Evolutionary conservation across 192 early-diverging fungal species (phyloP), one percentile per base, ranked within the genome.

Genomic region (Bifiguratus adelaidae): DNA sequence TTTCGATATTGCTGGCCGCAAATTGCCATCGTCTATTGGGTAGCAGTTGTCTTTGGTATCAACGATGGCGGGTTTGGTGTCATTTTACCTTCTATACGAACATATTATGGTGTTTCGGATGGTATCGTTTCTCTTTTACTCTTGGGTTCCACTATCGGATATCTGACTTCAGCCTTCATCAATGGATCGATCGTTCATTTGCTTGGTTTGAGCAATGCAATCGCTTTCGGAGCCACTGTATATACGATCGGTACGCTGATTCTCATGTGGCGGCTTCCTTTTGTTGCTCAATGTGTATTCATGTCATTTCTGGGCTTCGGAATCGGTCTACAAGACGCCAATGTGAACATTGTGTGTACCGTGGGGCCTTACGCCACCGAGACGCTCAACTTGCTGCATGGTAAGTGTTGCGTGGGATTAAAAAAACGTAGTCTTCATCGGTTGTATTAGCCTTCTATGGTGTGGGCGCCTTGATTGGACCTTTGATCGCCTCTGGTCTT

Each of bases 321-420:
- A 18, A 22, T 51, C 4, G 56, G 47, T 9, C 34, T 65, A 19
- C 21, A 58, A 27, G 62, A 65, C 37, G 62, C 56, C 12, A 56
- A 33, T 38, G 42, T 53, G 19, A 65, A 65, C 22, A 56, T 65
- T 4, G 52, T 47, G 22, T 28, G 30, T 7, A 52, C 62, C 25
- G 49, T 35, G 13, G 8, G 58, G 32, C 62, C 62, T 12, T 42
- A 58, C 15, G 56, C 52, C 16, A 65, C 62, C 0, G 27, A 51
- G 13, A 32, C 49, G 21, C 33, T 65, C n/a, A 65, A 65, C 43
- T 49, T 58, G 4, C 27, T 58, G 7, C 62, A 65, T 41, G 62
- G 62, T 65, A 65, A 44, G 27, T 2, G 12, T 27, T 7, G 8
- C 13, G 24, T 34, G 13, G 37, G 32, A 13, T 13, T 15, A 15